Conservation (phyloP, 495 filamentous ascomycete species). For the Achaetomiella virescens region DNA sequence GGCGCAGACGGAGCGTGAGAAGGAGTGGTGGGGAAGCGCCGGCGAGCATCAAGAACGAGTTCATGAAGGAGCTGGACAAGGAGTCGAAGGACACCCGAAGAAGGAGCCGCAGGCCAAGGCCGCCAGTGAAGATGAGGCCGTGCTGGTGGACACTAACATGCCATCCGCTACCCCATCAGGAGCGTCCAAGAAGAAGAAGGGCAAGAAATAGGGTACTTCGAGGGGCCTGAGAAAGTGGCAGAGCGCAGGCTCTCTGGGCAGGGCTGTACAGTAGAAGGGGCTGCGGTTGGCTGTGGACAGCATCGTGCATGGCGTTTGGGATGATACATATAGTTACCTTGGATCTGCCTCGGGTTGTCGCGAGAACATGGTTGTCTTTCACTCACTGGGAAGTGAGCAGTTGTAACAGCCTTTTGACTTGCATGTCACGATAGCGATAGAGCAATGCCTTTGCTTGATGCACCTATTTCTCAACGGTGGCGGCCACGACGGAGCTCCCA, state of each 20-base stretch:
- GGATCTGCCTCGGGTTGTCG: not conserved
- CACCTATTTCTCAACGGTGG: too few species aligned
- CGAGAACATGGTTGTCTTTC: not conserved
- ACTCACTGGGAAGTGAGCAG: not conserved
- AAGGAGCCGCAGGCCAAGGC: slow-evolving; percentile 25
- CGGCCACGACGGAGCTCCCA: too few species aligned
- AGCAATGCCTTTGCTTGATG: too few species aligned
- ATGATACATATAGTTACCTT: slow-evolving; percentile 13
- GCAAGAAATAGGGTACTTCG: slow-evolving; percentile 57
- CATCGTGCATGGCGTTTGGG: slow-evolving; percentile 30
- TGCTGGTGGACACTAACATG: slow-evolving; percentile 70
- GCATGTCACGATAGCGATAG: too few species aligned
- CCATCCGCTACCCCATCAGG: slow-evolving; percentile 44
- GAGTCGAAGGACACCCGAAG: too few species aligned
- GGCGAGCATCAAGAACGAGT: slow-evolving; percentile 63
- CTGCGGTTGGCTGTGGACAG: slow-evolving; percentile 5
- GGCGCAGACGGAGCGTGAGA: slow-evolving; percentile 60
- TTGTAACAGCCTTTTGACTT: not conserved
- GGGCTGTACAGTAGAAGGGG: slow-evolving; percentile 19
- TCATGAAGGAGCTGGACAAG: slow-evolving; percentile 78
- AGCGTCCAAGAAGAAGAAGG: slow-evolving; percentile 66
- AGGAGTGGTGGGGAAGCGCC: slow-evolving; percentile 85
- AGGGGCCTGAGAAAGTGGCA: not conserved
- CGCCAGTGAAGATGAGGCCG: slow-evolving; percentile 75
- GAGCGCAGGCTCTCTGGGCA: not conserved